These are phyloP conservation scores for Candida tallmaniae DNA, from an alignment of 805 yeast genomes.

Conservation along the genomic window DNA sequence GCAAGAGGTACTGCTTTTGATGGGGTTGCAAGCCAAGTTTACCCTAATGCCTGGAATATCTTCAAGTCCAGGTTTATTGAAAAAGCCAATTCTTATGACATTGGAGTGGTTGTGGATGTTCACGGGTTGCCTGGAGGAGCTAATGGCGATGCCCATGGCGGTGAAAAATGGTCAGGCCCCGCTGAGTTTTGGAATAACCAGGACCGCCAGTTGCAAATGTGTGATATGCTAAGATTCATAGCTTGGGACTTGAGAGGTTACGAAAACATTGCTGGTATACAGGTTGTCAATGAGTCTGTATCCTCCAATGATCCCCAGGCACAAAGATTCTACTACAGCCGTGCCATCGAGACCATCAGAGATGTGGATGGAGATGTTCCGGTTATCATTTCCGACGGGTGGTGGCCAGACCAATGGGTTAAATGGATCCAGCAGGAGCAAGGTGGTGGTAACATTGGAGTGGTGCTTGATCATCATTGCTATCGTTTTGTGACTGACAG, in stretches of 20 bases:
- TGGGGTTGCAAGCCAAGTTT: conserved; percentile 45
- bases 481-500: conserved; percentile 80
- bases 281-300: conserved; percentile 80
- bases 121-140: conserved; percentile 96
- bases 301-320: conserved; percentile 46
- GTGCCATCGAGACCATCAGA: conserved; percentile 61
- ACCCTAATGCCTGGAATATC: conserved; percentile 68
- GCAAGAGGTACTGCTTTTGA: conserved; percentile 61
- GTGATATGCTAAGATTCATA: conserved; percentile 52
- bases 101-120: conserved; percentile 75
- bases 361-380: conserved; percentile 55
- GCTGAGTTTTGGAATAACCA: conserved; percentile 63
- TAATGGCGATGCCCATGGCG: conserved; percentile 80
- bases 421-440: conserved; percentile 53
- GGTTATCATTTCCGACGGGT: conserved; percentile 83
- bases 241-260: conserved; percentile 52
- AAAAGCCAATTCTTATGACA: conserved; percentile 56
- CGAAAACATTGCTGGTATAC: conserved; percentile 78
- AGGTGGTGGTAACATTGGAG: conserved; percentile 43
- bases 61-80: conserved; percentile 49
- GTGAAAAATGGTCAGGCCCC: conserved; percentile 46
- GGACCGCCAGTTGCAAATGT: conserved; percentile 39
- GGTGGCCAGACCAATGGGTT: conserved; percentile 84
- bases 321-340: conserved; percentile 58
- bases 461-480: conserved; percentile 78